Conservation (phyloP, 257 asterid species). For the Leptodermis oblonga region DNA sequence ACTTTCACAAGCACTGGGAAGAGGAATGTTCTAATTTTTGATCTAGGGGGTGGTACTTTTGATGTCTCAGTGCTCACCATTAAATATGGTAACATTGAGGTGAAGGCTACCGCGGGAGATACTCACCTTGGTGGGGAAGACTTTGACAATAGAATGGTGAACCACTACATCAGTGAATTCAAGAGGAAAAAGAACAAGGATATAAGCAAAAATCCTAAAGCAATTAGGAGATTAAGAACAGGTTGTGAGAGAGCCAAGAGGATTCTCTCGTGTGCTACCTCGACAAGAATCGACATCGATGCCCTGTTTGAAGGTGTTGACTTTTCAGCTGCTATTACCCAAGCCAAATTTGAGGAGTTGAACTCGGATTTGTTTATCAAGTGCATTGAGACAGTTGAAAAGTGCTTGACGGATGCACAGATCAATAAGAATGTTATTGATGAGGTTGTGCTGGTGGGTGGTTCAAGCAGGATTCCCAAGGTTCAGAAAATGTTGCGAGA, state of each 20-base stretch:
- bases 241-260: constrained; percentile 2
- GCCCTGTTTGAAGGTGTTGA: background rate
- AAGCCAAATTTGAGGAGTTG: background rate
- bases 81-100: background rate
- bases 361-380: background rate
- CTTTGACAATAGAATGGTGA: background rate
- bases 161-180: background rate
- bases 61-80: background rate
- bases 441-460: constrained; percentile 1
- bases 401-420: background rate
- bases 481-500: background rate
- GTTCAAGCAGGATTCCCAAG: constrained; percentile 1
- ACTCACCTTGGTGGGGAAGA: constrained; percentile 12
- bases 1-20: background rate
- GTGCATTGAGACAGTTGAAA: background rate
- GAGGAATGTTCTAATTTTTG: constrained; percentile 1
- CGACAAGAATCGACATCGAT: background rate
- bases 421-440: background rate
- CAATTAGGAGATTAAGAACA: background rate
- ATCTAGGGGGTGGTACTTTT: background rate
- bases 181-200: background rate
- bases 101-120: background rate
- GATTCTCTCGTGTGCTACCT: background rate
- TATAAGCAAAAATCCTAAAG: background rate
- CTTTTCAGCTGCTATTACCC: background rate